Evolutionary conservation across 345 rosid species (phyloP), one percentile per base, ranked within the genome.

Genomic region (Tarenaya hassleriana): DNA sequence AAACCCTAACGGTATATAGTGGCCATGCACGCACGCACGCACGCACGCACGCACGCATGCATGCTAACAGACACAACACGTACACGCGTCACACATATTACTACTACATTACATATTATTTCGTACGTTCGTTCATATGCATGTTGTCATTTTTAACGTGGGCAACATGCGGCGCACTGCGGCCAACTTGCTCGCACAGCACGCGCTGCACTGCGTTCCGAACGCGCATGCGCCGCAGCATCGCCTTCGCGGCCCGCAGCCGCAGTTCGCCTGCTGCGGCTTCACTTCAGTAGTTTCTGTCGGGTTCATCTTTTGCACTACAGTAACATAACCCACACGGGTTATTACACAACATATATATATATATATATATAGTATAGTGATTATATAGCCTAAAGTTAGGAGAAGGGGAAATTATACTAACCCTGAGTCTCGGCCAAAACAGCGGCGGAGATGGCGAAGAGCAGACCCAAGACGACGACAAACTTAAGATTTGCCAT

Each of bases 391-490:
- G 29, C 29, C 29, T 24, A 5, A 5, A 24, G 16, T 7, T 14
- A 47, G 20, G 41, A 13, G 16, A 29, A 32, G n/a, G n/a, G n/a
- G n/a, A n/a, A n/a, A n/a, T n/a, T 49, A 34, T 43, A 17, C 27
- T 12, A 44, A 64, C 69, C 69, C 8, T 64, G 31, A 42, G 58
- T 50, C 16, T 57, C 63, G 47, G 69, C 69, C 43, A 27, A 51
- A 65, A 58, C 64, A 50, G 53, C 37, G 5, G 57, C 37, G 24
- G 58, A 35, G 38, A 65, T 20, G 41, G 59, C 51, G 15, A 65
- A 10, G 54, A 65, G 42, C 37, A 65, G 58, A 31, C 42, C 54
- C 38, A 65, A 19, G 42, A 58, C 52, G 19, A 53, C 59, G 31
- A 65, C 42, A 12, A 27, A 44, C 43, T 51, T 65, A 9, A 65